Percentiles rank a stretch among this genome's conserved stretches.
phyloP scores from a whole-genome alignment of 202 grass and related monocot genomes.

The Schoenoplectus triqueter region DNA sequence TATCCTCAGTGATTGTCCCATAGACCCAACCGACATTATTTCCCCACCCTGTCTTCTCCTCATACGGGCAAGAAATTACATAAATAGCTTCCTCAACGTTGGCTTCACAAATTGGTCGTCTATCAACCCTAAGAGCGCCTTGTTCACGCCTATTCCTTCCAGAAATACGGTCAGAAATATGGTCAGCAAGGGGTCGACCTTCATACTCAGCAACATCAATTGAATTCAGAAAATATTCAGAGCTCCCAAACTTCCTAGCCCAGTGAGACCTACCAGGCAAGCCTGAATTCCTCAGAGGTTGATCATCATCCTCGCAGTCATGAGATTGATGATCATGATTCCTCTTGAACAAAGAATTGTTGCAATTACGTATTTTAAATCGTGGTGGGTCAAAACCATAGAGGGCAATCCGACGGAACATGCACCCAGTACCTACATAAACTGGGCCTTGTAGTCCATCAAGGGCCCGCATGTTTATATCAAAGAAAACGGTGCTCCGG shows the following conservation, averaged over 20 bases:
- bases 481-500: constrained; percentile 70
- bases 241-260: constrained; percentile 27
- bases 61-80: constrained; percentile 61
- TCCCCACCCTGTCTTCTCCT: constrained; percentile 80
- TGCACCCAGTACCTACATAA: constrained; percentile 91
- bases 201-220: constrained; percentile 32
- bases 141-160: constrained; percentile 36
- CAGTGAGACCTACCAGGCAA: constrained; percentile 34
- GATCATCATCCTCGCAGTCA: constrained; percentile 10
- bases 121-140: constrained; percentile 17
- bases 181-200: constrained; percentile 34
- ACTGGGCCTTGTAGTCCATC: constrained; percentile 89
- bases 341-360: constrained; percentile 34
- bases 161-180: background rate
- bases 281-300: constrained; percentile 17
- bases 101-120: background rate
- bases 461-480: constrained; percentile 87
- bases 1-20: constrained; percentile 97
- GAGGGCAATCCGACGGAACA: constrained; percentile 80
- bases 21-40: constrained; percentile 87
- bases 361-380: constrained; percentile 35
- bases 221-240: constrained; percentile 22
- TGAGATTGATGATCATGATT: background rate
- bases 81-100: constrained; percentile 47
- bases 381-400: constrained; percentile 81